Base-by-base conservation (phyloP, 805 yeast genomes). In the Myxozyma geophila region DNA sequence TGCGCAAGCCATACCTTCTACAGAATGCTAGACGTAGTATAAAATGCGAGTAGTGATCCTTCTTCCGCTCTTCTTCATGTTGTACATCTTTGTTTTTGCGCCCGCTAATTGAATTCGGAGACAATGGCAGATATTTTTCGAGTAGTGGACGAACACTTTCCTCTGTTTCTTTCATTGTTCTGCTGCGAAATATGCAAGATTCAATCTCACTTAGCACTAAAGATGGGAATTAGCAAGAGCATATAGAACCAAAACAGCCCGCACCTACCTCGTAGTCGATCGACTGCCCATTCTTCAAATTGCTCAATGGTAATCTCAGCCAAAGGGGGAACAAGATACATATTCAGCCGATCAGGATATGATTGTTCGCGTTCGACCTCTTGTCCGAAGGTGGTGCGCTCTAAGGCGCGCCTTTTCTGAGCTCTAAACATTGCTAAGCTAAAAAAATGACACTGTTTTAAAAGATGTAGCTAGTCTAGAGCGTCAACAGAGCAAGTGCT, bases 261-360 rank as follows among this genome's bases (percentile, higher is more conserved):
- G 15, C 46, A 23, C 59, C 8, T 36, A 67, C 70, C 68, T 72
- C 88, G 86, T 67, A 93, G 80, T 64, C 99, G 79, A 72, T 93
- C 98, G 59, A 95, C 87, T 4, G 98, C 98, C 97, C 98, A 95
- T 4, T 82, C 81, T 77, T 95, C 99, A 76, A 95, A 95, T 71
- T 95, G 90, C 67, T 92, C 98, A 17, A 95, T 76, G 0, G 98
- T 90, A 71, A 95, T 87, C 75, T 95, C 98, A 13, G 87, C 86
- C 39, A 82, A 77, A 0, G 98, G 98, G 10, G 96, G 95, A 6
- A 78, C 67, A 33, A 80, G 83, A 76, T 95, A 95, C 71, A 93
- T 85, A 21, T 90, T 85, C 55, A 95, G 78, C 56, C 96, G 80
- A 43, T 84, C 78, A 10, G 85, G 82, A 73, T 87, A 67, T 72